Evolutionary conservation across 805 yeast genomes (phyloP), one percentile per base, ranked within the genome.

Genomic region (Saccharomycopsis sp.): DNA sequence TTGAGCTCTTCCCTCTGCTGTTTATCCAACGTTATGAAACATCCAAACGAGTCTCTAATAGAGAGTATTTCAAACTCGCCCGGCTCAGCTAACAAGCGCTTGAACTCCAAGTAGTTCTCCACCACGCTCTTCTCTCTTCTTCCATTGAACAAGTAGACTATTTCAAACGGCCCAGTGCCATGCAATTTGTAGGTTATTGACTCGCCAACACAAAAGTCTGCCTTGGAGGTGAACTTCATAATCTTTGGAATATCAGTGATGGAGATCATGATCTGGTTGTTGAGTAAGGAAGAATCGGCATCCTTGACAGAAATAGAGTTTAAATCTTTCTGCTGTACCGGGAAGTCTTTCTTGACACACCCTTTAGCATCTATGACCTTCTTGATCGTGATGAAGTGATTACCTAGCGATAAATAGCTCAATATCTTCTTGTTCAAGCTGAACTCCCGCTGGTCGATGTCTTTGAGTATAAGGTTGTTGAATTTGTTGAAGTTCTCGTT

Each of bases 171-270:
- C 0, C 96, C 81, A 2, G 80, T 74, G 1, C 98, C 98, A 15
- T 80, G 80, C 61, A 92, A 70, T 61, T 85, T 80, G 67, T 89
- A 89, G 0, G 86, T 77, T 24, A 94, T 81, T 60, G 87, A 86
- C 61, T 92, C 98, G 9, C 99, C 99, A 24, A 92, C 96, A 78
- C 99, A 94, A 66, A 84, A 86, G 65, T 86, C 80, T 1, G 67
- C 60, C 23, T 70, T 67, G 5, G 77, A 66, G 51, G 8, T 78
- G 74, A 61, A 71, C 67, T 77, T 70, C 58, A 71, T 72, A 5
- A 91, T 84, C 61, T 81, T 79, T 7, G 97, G 97, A 8, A 84
- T 83, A 63, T 88, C 91, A 1, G 92, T 84, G 5, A 91, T 82
- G 0, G 82, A 78, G 52, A 91, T 76, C 15, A 75, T 71, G 24